Percentiles rank a stretch among this genome's conserved stretches.
These are phyloP conservation scores for Eutypa lata DNA, from an alignment of 2,329 filamentous ascomycete genomes.

Conservation along the genomic window DNA sequence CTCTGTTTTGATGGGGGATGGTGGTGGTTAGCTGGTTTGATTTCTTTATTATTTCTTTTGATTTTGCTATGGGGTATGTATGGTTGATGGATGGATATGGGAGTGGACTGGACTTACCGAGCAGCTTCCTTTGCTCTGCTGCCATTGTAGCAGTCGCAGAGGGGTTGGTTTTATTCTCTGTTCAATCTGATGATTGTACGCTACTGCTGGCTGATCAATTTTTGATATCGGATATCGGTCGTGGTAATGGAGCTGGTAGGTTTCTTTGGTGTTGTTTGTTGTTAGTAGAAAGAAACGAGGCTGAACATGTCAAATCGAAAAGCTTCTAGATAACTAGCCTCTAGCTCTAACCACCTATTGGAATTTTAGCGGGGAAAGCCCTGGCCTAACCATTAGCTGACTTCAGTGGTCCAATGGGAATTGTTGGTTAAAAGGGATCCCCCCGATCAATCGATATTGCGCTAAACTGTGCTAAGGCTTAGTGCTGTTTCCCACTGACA, in stretches of 20 bases:
- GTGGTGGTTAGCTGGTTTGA: neutral
- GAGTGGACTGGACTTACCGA: constrained; percentile 48
- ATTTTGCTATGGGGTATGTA: no score
- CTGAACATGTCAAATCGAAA: no score
- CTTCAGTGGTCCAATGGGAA: neutral
- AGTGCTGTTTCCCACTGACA: neutral
- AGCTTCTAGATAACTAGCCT: no score
- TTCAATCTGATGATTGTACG: no score
- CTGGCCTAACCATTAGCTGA: neutral
- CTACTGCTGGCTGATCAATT: no score
- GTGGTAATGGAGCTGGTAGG: no score
- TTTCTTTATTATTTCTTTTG: no score
- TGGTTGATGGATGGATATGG: constrained; percentile 1
- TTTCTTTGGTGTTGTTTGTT: no score
- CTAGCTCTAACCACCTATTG: no score
- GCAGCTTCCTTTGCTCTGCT: constrained; percentile 95
- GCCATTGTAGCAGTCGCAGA: constrained; percentile 60
- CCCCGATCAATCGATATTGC: no score
- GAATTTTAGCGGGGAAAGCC: constrained; percentile 14
- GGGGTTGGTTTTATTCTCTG: constrained; percentile 14
- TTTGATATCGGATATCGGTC: no score
- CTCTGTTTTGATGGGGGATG: constrained; percentile 49
- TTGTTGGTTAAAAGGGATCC: neutral
- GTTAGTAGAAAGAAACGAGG: no score
- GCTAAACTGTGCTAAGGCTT: neutral